Base-by-base conservation (phyloP, 768 basidiomycete genomes). In the Chalciporus piperatus region DNA sequence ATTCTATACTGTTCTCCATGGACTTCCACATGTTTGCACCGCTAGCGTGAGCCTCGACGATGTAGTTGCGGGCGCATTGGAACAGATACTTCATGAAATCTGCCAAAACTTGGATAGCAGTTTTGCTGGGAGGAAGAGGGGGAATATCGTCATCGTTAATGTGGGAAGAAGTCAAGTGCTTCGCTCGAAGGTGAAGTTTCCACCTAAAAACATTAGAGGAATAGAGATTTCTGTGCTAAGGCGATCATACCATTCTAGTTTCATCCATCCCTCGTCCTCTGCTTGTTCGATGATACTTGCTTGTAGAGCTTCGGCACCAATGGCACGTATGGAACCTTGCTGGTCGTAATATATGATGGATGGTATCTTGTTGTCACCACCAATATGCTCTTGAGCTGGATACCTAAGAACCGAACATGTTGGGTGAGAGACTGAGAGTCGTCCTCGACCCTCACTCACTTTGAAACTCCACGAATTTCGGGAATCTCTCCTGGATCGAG, bases 351-450 rank as follows among this genome's bases (percentile, higher is more conserved):
- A 76, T 10, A 81, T 50, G 28, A 77, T 64, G 1, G 77, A 75
- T 0, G 76, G 78, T 37, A 81, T 76, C 51, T 79, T 81, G 20
- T 69, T 72, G 47, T 78, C 73, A 3, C 75, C 73, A 3, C 73
- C 74, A 17, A 71, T 63, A 4, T 71, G 64, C 17, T 75, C 73
- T 52, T 77, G 76, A 1, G 71, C 73, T 8, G 77, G 80, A 51
- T 72, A 79, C 51, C 79, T 79, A 28, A 11, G 39, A 22, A 22
- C 22, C 22, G 22, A 22, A 22, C 22, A 22, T 22, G 22, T 2
- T 22, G 22, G 22, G 22, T 2, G 22, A 22, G 22, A 22, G 22
- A 22, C 22, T 22, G 22, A 22, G 22, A 22, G 22, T 22, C 2
- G 22, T 22, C 22, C 22, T 22, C 22, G 22, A 22, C 22, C 10